phyloP scores from a whole-genome alignment of 2,329 filamentous ascomycete genomes.

The Atkinsonella hypoxylon region DNA sequence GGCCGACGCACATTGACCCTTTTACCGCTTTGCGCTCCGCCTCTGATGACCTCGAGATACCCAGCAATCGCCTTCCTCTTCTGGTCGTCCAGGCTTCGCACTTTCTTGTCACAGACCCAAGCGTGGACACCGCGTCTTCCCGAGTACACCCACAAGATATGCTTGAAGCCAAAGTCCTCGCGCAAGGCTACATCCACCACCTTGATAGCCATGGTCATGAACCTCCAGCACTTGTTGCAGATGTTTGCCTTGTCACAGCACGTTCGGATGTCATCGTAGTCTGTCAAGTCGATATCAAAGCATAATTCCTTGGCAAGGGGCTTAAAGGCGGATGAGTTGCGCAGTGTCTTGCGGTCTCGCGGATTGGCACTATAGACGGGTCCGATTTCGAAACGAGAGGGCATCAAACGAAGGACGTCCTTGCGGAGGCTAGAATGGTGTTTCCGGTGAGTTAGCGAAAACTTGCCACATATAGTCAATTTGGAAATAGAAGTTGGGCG shows the following conservation, averaged over 20 bases:
- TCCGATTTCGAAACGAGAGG: slow-evolving; percentile 93
- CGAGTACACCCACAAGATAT: slow-evolving; percentile 98
- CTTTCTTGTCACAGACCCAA: slow-evolving; percentile 90
- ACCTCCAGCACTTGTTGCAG: slow-evolving; percentile 88
- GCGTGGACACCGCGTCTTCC: slow-evolving; percentile 93
- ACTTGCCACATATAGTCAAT: not conserved
- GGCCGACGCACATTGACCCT: slow-evolving; percentile 75
- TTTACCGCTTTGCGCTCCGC: slow-evolving; percentile 75
- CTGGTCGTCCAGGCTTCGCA: slow-evolving; percentile 72
- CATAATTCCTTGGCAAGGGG: slow-evolving; percentile 89
- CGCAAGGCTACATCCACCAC: slow-evolving; percentile 77
- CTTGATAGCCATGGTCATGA: slow-evolving; percentile 96
- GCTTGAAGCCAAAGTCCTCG: slow-evolving; percentile 92
- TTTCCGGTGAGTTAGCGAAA: slow-evolving; percentile 5
- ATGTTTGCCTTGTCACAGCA: slow-evolving; percentile 93
- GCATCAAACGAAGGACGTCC: slow-evolving; percentile 77
- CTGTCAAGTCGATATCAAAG: slow-evolving; percentile 98
- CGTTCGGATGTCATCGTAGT: slow-evolving; percentile 93
- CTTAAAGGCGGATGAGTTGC: slow-evolving; percentile 70
- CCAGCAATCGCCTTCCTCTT: slow-evolving; percentile 75
- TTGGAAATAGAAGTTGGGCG: not conserved
- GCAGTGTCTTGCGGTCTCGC: slow-evolving; percentile 78
- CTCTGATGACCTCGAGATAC: slow-evolving; percentile 83
- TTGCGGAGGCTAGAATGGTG: slow-evolving; percentile 57
- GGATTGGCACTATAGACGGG: slow-evolving; percentile 95